phyloP scores from a whole-genome alignment of 2,329 filamentous ascomycete species.

The Dothidotthia symphoricarpi region DNA sequence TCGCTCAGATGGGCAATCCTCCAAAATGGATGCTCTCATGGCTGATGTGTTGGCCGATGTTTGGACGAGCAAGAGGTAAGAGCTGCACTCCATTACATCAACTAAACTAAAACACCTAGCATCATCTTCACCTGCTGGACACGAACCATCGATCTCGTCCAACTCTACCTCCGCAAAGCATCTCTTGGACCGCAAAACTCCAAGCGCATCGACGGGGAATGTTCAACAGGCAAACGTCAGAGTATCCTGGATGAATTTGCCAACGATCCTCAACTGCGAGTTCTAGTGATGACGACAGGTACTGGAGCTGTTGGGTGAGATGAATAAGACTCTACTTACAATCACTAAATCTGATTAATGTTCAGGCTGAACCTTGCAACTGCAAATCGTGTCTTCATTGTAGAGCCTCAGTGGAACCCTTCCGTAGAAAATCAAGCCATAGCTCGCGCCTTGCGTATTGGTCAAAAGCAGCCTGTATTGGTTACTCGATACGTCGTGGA shows the following conservation, averaged over 20 bases:
- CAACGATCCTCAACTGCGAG: conserved; percentile 16
- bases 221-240: conserved; percentile 39
- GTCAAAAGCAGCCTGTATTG: conserved; percentile 46
- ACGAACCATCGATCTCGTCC: conserved; percentile 26
- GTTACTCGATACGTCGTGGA: conserved; percentile 50
- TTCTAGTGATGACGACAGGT: conserved; percentile 56
- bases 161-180: conserved; percentile 10
- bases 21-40: conserved; percentile 39
- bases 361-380: conserved; percentile 50
- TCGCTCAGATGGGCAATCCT: conserved; percentile 28
- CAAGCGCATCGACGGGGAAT: conserved; percentile 49
- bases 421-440: conserved; percentile 55
- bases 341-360: not conserved
- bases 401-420: conserved; percentile 58
- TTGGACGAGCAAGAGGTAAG: conserved; percentile 28
- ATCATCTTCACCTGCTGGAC: conserved; percentile 38
- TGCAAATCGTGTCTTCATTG: conserved; percentile 51
- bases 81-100: not conserved
- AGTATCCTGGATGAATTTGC: conserved; percentile 44
- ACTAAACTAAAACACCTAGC: conserved; percentile 7
- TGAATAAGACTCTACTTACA: too few relatives aligned
- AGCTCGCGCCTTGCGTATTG: conserved; percentile 49
- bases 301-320: conserved; percentile 53
- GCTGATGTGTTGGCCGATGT: conserved; percentile 32
- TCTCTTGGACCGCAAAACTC: conserved; percentile 14